Conservation (phyloP, 305 asterid genomes). For the Plantago rigida region DNA sequence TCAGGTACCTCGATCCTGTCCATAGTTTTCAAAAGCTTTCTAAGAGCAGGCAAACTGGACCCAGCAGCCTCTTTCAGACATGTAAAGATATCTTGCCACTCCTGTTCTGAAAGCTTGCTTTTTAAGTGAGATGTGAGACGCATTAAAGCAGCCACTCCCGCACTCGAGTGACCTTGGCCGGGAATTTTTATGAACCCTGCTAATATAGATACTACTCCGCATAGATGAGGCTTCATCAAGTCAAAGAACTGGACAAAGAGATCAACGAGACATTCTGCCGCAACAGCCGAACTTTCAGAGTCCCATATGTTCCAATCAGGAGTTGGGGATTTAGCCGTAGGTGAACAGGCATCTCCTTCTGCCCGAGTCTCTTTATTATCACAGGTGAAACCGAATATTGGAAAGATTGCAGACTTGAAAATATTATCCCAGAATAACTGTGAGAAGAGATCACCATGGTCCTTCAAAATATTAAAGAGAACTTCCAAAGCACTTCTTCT, state of each 20-base stretch:
- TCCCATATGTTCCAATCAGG: constrained; percentile 68
- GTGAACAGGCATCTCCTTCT: constrained; percentile 36
- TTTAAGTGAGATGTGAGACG: constrained; percentile 63
- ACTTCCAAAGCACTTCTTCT: constrained; percentile 86
- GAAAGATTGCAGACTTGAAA: constrained; percentile 61
- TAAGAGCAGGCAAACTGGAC: constrained; percentile 52
- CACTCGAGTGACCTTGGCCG: constrained; percentile 71
- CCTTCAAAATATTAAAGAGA: constrained; percentile 84
- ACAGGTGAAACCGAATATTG: constrained; percentile 51
- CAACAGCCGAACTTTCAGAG: constrained; percentile 65
- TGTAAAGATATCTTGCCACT: constrained; percentile 64
- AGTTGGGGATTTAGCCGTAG: constrained; percentile 35
- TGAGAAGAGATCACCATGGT: constrained; percentile 85
- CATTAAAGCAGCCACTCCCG: constrained; percentile 81
- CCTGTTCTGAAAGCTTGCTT: constrained; percentile 54
- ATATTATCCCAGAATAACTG: constrained; percentile 60
- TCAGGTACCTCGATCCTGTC: constrained; percentile 53
- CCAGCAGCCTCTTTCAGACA: constrained; percentile 60
- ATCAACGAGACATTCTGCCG: constrained; percentile 68
- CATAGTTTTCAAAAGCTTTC: constrained; percentile 66
- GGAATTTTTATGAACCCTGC: constrained; percentile 56
- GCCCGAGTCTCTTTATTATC: constrained; percentile 45
- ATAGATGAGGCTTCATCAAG: constrained; percentile 59
- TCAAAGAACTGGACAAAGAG: constrained; percentile 64
- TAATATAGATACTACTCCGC: constrained; percentile 59